Evolutionary conservation across 179 eudicot genomes (phyloP).

Genomic region (Drosera spatulata): DNA sequence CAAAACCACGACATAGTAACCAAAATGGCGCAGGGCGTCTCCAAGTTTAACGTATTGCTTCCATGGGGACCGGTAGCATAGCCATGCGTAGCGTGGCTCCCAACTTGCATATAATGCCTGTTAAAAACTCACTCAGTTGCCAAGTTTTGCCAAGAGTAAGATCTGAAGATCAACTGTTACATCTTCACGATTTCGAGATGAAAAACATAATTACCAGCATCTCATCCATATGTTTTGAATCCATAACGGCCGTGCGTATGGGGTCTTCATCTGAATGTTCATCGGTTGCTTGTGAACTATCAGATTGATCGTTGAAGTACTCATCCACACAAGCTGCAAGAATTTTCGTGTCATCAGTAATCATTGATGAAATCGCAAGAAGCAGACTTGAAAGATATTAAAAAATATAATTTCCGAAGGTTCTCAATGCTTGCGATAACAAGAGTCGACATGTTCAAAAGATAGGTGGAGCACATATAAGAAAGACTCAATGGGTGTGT

Average conservation of each 20-base stretch:
- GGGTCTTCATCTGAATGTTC: conserved; percentile 28
- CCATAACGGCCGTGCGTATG: conserved; percentile 28
- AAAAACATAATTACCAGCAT: conserved; percentile 19
- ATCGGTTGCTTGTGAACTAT: conserved; percentile 6
- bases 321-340: conserved; percentile 36
- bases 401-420: conserved; percentile 12
- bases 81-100: conserved; percentile 31
- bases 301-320: conserved; percentile 24
- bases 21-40: conserved; percentile 38
- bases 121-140: background rate
- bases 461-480: no score
- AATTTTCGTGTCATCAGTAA: no score
- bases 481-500: no score
- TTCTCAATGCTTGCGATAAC: no score
- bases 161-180: background rate
- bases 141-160: no score
- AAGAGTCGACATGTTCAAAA: no score
- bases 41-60: conserved; percentile 37
- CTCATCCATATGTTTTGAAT: conserved; percentile 35
- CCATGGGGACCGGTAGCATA: conserved; percentile 32
- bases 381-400: conserved; percentile 1
- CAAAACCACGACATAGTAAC: conserved; percentile 33
- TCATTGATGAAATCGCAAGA: background rate
- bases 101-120: conserved; percentile 48
- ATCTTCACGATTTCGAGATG: background rate